A percentile compares a stretch with the other conserved stretches of the same genome.
These are phyloP conservation scores for Ophiostoma perfectum DNA, from an alignment of 2,329 filamentous ascomycete species.

Conservation along the genomic window DNA sequence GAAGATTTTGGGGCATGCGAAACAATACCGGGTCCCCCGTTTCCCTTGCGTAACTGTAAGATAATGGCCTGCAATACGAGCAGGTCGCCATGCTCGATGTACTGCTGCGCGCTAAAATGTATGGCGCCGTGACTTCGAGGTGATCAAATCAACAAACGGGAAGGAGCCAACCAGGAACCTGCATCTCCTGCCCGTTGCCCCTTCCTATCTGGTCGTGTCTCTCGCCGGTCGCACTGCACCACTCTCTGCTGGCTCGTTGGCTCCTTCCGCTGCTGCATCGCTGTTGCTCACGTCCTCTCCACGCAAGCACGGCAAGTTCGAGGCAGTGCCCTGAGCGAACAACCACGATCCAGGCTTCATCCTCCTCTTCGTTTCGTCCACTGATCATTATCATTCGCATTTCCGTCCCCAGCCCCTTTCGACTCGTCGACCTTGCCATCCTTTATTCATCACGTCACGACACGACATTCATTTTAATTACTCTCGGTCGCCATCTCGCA, in stretches of 20 bases:
- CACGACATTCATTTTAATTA: background rate
- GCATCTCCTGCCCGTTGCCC: conserved; percentile 12
- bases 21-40: conserved; percentile 13
- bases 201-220: conserved; percentile 15
- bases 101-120: conserved; percentile 16
- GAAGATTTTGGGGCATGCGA: conserved; percentile 14
- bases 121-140: conserved; percentile 17
- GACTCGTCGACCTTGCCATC: background rate
- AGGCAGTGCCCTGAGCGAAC: conserved; percentile 10
- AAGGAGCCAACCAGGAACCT: conserved; percentile 1
- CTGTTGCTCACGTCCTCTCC: background rate
- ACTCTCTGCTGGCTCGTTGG: background rate
- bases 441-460: background rate
- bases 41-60: conserved; percentile 3
- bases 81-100: background rate
- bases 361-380: background rate
- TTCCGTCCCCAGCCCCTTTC: background rate
- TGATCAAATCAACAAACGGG: conserved; percentile 18
- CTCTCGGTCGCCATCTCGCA: background rate
- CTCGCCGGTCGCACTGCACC: background rate
- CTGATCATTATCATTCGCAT: background rate
- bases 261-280: conserved; percentile 2
- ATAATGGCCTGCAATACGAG: too few relatives aligned
- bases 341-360: background rate
- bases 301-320: conserved; percentile 6